A percentile compares a stretch with the other conserved stretches of the same genome.
These are phyloP conservation scores for Colletotrichum lini DNA, from an alignment of 2,329 filamentous ascomycete genomes.

Conservation along the genomic window DNA sequence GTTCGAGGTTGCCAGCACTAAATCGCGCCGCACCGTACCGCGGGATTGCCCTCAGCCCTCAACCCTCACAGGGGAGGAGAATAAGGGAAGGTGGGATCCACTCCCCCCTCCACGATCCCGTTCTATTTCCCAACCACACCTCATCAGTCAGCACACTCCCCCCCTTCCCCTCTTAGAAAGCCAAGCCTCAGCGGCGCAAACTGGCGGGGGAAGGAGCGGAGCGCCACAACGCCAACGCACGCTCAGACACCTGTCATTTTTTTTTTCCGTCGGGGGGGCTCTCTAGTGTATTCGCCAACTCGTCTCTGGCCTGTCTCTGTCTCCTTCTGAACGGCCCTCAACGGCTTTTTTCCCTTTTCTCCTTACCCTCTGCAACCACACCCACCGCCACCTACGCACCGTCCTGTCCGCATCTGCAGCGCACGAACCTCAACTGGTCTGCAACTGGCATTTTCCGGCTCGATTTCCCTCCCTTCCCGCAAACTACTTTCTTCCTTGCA, in stretches of 20 bases:
- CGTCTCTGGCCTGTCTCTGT: no score
- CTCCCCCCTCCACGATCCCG: not conserved
- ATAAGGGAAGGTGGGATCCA: not conserved
- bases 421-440: constrained; percentile 19
- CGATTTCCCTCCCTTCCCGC: not conserved
- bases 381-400: not conserved
- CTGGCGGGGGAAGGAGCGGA: constrained; percentile 6
- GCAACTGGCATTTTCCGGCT: not conserved
- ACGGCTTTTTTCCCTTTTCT: constrained; percentile 2
- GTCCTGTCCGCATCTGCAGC: constrained; percentile 15
- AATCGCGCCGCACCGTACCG: constrained; percentile 14
- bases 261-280: not conserved
- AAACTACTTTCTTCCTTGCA: constrained; percentile 21
- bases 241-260: constrained; percentile 29
- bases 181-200: constrained; percentile 7
- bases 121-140: not conserved
- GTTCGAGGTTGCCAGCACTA: constrained; percentile 12
- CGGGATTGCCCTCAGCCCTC: no score
- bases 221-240: constrained; percentile 18
- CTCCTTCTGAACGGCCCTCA: not conserved
- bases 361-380: constrained; percentile 30
- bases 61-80: no score
- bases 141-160: not conserved
- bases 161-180: not conserved
- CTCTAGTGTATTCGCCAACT: no score